Base-by-base conservation (phyloP, 176 grass and related monocot genomes). In the Tuctoria greenei region DNA sequence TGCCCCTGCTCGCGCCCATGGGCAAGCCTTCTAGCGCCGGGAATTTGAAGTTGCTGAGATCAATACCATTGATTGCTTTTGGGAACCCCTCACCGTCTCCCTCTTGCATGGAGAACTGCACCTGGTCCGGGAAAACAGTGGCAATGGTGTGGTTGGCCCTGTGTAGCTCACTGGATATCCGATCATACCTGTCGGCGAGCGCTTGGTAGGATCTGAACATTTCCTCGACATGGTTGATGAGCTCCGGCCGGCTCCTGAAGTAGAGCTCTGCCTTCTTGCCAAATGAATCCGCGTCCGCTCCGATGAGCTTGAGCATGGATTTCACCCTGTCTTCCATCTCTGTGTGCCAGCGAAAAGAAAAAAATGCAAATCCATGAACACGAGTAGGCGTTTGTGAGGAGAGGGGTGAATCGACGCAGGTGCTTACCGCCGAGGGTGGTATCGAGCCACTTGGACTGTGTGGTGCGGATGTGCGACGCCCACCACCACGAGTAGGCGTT, bases 111-210 rank as follows among this genome's bases (percentile, higher is more conserved):
- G 84, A 81, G 20, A 86, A 39, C 41, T 99, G 82, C 26, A 99
- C 82, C 37, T 99, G 95, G 61, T 99, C 89, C 0, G 89, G 95
- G 46, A 93, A 99, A 4, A 81, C 87, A 10, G 77, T 89, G 7
- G 95, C 89, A 49, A 99, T 99, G 36, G 95, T 90, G 73, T 92
- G 95, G 81, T 99, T 95, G 77, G 95, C 95, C 87, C 92, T 95
- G 77, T 99, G 95, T 69, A 99, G 83, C 79, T 97, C 90, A 5
- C 87, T 75, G 42, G 90, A 90, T 69, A 92, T 83, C 44, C 84
- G 60, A 52, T 93, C 90, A 21, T 71, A 97, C 62, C 86, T 68
- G 63, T 92, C 91, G 0, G 95, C 95, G 15, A 98, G 78, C 6
- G 86, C 86, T 67, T 87, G 85, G 68, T 97, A 97, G 25, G 88